Conservation (phyloP, 371 early-diverging fungal genomes). For the Mucor indicus region DNA sequence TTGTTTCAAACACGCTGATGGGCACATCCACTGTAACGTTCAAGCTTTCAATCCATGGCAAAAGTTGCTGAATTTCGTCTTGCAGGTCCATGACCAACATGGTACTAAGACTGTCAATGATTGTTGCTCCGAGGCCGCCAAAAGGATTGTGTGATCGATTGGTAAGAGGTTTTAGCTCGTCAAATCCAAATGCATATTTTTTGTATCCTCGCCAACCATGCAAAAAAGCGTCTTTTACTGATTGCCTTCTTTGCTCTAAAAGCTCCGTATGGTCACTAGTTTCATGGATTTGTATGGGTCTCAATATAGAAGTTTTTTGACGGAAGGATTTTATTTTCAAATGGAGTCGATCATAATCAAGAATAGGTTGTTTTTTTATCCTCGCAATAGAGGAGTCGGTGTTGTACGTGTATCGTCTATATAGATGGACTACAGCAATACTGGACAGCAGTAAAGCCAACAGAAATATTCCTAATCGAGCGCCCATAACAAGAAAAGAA, state of each 20-base stretch:
- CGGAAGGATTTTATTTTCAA: no score
- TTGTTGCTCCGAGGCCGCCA: slow-evolving; percentile 71
- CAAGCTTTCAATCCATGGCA: slow-evolving; percentile 50
- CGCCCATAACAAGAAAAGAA: no score
- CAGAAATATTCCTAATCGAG: no score
- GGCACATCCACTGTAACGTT: slow-evolving; percentile 33
- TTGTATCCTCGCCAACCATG: slow-evolving; percentile 75
- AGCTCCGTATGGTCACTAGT: no score
- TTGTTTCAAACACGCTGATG: slow-evolving; percentile 81
- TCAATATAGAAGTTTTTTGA: no score
- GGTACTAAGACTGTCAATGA: slow-evolving; percentile 83
- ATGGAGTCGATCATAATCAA: no score
- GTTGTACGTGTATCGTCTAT: no score
- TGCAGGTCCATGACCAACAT: slow-evolving; percentile 74
- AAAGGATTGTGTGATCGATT: slow-evolving; percentile 55
- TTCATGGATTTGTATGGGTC: no score
- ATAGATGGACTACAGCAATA: no score
- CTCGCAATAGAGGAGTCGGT: no score
- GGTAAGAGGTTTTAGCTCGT: slow-evolving; percentile 48
- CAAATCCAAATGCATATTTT: slow-evolving; percentile 39
- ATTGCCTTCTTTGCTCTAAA: slow-evolving; percentile 16
- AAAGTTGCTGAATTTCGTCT: slow-evolving; percentile 67
- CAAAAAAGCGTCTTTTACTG: slow-evolving; percentile 38
- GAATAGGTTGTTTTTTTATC: no score
- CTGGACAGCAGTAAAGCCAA: no score